Conservation (phyloP, 176 grass and related monocot species). For the Eleusine coracana region DNA sequence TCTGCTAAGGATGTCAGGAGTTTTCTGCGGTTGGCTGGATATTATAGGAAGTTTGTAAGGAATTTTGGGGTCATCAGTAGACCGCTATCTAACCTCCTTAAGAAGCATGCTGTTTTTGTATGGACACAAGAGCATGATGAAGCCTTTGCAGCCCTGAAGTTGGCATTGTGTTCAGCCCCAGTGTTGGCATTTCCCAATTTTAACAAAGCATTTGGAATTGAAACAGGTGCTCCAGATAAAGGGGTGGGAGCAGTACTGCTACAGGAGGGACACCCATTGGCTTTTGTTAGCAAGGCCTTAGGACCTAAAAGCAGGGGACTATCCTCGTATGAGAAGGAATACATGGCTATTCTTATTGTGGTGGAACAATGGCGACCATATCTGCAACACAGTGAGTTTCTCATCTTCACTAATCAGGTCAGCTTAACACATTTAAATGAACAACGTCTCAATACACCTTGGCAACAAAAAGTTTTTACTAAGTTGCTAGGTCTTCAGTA, state of each 20-base stretch:
- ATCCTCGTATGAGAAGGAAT: neutral
- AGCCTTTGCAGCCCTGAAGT: too few relatives aligned
- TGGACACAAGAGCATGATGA: too few relatives aligned
- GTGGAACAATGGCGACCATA: neutral
- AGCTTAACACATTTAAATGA: neutral
- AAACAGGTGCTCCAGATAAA: neutral
- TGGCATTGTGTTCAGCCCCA: fast-evolving
- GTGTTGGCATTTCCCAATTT: neutral
- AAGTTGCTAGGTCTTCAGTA: neutral
- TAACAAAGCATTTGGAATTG: neutral
- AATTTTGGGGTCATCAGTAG: neutral
- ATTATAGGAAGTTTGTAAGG: neutral
- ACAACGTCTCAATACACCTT: neutral
- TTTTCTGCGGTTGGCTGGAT: neutral
- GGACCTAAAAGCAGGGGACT: neutral
- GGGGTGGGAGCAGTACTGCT: neutral
- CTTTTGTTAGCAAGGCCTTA: neutral
- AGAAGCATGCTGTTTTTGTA: too few relatives aligned
- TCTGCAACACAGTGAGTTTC: neutral
- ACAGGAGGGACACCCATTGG: neutral
- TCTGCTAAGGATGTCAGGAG: neutral
- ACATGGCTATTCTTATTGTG: neutral
- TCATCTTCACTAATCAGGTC: neutral
- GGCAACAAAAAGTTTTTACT: neutral
- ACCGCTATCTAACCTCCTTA: neutral